Evolutionary conservation across 192 early-diverging fungal species (phyloP), one percentile per base, ranked within the genome.

Genomic region (Dissophora globulifera): DNA sequence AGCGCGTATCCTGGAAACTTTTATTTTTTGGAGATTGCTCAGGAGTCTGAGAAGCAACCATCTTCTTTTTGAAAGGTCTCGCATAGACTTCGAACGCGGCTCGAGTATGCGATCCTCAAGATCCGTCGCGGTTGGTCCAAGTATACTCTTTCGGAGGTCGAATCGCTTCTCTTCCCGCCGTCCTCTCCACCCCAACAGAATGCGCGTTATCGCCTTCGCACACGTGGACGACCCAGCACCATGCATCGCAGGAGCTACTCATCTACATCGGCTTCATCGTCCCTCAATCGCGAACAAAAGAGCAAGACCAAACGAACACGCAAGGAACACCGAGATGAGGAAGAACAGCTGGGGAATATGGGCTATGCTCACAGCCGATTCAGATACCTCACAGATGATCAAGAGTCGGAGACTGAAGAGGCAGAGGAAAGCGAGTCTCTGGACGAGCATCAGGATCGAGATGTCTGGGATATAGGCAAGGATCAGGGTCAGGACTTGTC

Each of bases 41-140:
- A 51, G 48, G 40, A 26, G 22, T 41, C 29, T 9, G 54, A 1
- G 52, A 17, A 19, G 3, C 12, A 54, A 57, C 33, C 42, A 2
- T 32, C 16, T 46, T 16, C 30, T 22, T 25, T n/a, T 38, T 19
- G n/a, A 35, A 13, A 71, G 68, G 53, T 71, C 20, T 62, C 68
- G 3, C 41, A 56, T 12, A 42, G 68, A 29, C 68, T 71, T 17
- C 50, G 68, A 17, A 71, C 51, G 13, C 68, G 68, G 33, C 68
- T 71, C 8, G 68, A 71, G 31, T 71, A 62, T 38, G 68, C 68
- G 7, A 56, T 71, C 45, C 53, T 71, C 30, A 71, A 71, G 35
- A 71, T 71, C 51, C 68, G 68, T 40, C 51, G 68, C 2, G 68
- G 68, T 4, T 71, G 68, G 68, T 71, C 68, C 20, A 71, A 71